These are phyloP conservation scores for Stipa capillata DNA, from an alignment of 176 grass and related monocot species.

Conservation along the genomic window DNA sequence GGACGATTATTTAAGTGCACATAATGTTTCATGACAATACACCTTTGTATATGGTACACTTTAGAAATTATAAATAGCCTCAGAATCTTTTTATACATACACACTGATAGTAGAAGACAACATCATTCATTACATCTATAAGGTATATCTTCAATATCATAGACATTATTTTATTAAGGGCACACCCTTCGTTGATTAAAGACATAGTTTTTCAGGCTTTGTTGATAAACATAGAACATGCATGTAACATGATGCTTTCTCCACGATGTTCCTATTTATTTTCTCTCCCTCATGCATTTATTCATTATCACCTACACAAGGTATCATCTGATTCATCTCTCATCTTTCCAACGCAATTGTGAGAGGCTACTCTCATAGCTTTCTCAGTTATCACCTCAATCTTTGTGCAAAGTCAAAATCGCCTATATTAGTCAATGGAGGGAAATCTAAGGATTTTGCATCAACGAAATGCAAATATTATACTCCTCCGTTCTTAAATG, in stretches of 20 bases:
- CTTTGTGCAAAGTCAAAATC: not conserved
- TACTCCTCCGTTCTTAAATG: no score
- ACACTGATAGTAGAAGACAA: not conserved
- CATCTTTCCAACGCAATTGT: not conserved
- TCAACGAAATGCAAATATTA: not conserved
- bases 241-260: not conserved
- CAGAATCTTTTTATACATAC: not conserved
- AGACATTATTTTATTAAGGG: not conserved
- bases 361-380: not conserved
- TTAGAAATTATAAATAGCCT: not conserved
- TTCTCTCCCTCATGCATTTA: not conserved
- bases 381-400: not conserved
- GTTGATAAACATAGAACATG: not conserved
- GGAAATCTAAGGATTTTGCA: not conserved
- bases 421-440: not conserved
- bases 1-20: not conserved
- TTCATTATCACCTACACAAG: not conserved
- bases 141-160: not conserved
- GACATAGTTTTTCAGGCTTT: not conserved
- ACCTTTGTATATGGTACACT: not conserved
- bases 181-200: not conserved
- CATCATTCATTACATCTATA: not conserved
- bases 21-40: not conserved
- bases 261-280: not conserved
- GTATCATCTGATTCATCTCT: not conserved